A percentile compares a stretch with the other conserved stretches of the same genome.
phyloP scores from a whole-genome alignment of 2,329 filamentous ascomycete genomes.

The Apiospora phragmitis region DNA sequence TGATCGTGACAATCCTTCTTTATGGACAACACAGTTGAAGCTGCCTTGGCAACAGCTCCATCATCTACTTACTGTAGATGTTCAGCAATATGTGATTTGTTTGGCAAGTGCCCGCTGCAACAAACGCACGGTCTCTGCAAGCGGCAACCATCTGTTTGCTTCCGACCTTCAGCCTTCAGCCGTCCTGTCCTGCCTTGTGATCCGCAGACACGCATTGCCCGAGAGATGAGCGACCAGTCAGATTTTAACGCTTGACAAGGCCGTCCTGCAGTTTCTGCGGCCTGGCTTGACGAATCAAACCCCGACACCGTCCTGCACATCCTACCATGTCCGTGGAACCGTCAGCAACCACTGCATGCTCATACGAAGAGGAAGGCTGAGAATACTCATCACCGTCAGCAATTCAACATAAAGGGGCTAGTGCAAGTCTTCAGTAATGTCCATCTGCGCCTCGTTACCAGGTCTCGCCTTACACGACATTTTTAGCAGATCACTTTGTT shows the following conservation, averaged over 20 bases:
- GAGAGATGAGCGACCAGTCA: background rate
- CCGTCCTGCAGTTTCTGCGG: background rate
- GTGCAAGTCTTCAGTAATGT: background rate
- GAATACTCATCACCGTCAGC: background rate
- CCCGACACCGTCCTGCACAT: background rate
- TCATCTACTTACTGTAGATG: background rate
- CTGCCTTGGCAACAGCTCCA: background rate
- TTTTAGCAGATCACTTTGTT: background rate
- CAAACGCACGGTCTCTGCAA: background rate
- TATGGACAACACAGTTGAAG: background rate
- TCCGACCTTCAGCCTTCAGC: background rate
- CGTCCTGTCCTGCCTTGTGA: background rate
- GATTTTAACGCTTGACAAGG: conserved; percentile 3
- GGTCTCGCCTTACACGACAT: background rate
- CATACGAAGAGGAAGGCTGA: background rate
- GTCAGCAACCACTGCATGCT: background rate
- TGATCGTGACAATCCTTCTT: background rate
- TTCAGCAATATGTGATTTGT: background rate
- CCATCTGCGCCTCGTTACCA: background rate
- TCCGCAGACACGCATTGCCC: background rate
- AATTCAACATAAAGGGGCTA: background rate
- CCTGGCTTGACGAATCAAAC: background rate
- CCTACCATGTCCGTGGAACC: background rate
- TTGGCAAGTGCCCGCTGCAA: background rate
- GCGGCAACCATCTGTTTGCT: background rate